Percentiles rank a stretch among this genome's conserved stretches.
Conservation (phyloP, 768 basidiomycete genomes). For the Leccinum barrowsii region DNA sequence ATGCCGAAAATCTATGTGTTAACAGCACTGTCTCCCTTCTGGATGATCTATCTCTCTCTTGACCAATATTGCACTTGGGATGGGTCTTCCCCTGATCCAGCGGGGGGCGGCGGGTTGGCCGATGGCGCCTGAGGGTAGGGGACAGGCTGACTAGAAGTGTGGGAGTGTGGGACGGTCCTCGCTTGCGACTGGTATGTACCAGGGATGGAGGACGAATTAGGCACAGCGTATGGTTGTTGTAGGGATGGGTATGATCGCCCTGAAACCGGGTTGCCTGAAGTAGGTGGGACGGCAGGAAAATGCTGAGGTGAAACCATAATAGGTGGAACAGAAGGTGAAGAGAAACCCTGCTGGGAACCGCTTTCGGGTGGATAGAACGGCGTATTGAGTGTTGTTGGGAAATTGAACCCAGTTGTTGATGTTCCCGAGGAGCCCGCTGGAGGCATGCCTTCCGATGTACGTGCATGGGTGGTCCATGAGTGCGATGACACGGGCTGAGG, state of each 20-base stretch:
- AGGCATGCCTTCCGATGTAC: slow-evolving; percentile 23
- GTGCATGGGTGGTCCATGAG: slow-evolving; percentile 19
- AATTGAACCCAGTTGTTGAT: slow-evolving; percentile 28
- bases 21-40: slow-evolving; percentile 6
- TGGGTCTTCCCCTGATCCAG: slow-evolving; percentile 24
- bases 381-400: slow-evolving; percentile 56
- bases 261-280: slow-evolving; percentile 21
- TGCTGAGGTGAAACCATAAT: slow-evolving; percentile 27
- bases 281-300: slow-evolving; percentile 25
- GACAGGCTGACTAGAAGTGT: slow-evolving; percentile 23
- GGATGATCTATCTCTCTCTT: slow-evolving; percentile 17
- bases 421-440: slow-evolving; percentile 21
- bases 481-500: slow-evolving; percentile 23
- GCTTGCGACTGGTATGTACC: slow-evolving; percentile 26
- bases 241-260: slow-evolving; percentile 27
- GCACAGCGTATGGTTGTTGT: slow-evolving; percentile 24
- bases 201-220: slow-evolving; percentile 13
- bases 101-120: slow-evolving; percentile 22
- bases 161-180: slow-evolving; percentile 14
- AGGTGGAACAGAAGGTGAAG: slow-evolving; percentile 32
- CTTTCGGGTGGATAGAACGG: slow-evolving; percentile 51
- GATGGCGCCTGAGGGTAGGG: slow-evolving; percentile 27
- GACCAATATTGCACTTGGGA: slow-evolving; percentile 30
- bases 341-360: slow-evolving; percentile 31
- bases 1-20: slow-evolving; percentile 15